phyloP scores from a whole-genome alignment of 2,329 filamentous ascomycete species.

The Lachnellula suecica region DNA sequence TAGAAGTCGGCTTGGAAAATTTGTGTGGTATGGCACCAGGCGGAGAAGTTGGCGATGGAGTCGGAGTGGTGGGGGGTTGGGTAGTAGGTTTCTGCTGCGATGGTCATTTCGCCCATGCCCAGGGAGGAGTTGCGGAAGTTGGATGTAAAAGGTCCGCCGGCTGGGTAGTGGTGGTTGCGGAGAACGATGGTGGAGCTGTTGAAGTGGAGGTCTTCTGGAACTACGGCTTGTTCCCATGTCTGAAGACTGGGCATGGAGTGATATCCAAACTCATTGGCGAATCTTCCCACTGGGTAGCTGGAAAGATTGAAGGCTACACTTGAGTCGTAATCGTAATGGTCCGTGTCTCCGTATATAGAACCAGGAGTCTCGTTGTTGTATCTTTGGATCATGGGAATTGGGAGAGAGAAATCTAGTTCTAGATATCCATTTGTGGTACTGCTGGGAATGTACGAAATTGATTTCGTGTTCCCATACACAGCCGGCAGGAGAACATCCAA shows the following conservation, averaged over 20 bases:
- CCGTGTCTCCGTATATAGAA: conserved; percentile 58
- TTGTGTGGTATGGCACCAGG: conserved; percentile 62
- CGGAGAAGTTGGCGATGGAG: conserved; percentile 55
- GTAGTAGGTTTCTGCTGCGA: conserved; percentile 55
- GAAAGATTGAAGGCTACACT: conserved; percentile 51
- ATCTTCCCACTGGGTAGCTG: conserved; percentile 56
- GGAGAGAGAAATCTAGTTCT: conserved; percentile 49
- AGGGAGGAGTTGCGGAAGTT: conserved; percentile 43
- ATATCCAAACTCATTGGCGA: conserved; percentile 64
- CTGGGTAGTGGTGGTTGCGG: conserved; percentile 59
- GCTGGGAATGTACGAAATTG: conserved; percentile 60
- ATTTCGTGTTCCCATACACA: conserved; percentile 56
- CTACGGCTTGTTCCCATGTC: conserved; percentile 54
- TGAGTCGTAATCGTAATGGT: conserved; percentile 59
- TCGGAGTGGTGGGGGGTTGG: conserved; percentile 53
- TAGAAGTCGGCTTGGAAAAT: conserved; percentile 66
- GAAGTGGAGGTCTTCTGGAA: conserved; percentile 51
- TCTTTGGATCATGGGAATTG: conserved; percentile 53
- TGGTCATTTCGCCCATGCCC: conserved; percentile 58
- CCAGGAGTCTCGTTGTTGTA: conserved; percentile 54
- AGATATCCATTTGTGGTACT: conserved; percentile 61
- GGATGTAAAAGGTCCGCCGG: conserved; percentile 45
- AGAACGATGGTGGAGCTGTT: conserved; percentile 55
- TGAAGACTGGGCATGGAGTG: conserved; percentile 62
- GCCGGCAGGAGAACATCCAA: conserved; percentile 52